Conservation (phyloP, 257 asterid species). For the Cynanchum wilfordii region DNA sequence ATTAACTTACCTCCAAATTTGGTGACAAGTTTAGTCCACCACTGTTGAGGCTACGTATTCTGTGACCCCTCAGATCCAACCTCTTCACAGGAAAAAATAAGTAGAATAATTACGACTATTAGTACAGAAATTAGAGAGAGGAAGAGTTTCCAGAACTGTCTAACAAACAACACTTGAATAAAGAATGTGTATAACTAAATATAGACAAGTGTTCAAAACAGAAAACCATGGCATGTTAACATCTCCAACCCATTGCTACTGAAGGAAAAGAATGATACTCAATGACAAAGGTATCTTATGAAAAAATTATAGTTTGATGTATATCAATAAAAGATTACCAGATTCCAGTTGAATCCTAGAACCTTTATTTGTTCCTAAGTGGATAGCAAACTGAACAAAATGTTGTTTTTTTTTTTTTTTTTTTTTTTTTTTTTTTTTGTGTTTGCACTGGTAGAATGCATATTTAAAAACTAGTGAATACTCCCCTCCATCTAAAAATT, state of each 20-base stretch:
- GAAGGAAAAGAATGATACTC: background rate
- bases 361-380: background rate
- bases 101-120: constrained; percentile 7
- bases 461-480: background rate
- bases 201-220: background rate
- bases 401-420: no score
- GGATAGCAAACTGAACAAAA: background rate
- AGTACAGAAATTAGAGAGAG: background rate
- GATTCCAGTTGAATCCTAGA: background rate
- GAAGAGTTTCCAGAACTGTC: background rate
- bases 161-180: background rate
- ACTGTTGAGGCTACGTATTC: constrained; percentile 65
- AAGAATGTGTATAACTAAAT: background rate
- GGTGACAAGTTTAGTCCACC: constrained; percentile 75
- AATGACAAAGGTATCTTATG: background rate
- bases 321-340: background rate
- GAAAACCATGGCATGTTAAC: background rate
- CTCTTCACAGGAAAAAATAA: constrained; percentile 48
- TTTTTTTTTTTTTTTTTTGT: no score
- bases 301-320: background rate
- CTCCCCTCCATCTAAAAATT: background rate
- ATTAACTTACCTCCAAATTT: constrained; percentile 71
- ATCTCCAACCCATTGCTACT: background rate
- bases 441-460: background rate
- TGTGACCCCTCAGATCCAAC: constrained; percentile 98